These are phyloP conservation scores for Halteria grandinella DNA, from an alignment of 73 alveolate genomes.

Conservation along the genomic window DNA sequence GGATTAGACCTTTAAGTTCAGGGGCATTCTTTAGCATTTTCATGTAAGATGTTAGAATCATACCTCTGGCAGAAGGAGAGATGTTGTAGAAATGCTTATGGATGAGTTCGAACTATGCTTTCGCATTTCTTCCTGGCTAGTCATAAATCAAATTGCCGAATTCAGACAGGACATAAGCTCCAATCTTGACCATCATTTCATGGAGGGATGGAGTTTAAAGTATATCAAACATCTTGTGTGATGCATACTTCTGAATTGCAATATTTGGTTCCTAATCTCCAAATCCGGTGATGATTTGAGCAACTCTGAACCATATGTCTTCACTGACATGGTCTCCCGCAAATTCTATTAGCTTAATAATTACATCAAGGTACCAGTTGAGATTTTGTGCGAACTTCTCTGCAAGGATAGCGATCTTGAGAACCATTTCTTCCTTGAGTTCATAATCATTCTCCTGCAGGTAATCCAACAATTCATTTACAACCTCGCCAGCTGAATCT, in stretches of 20 bases:
- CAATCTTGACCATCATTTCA: slow-evolving; percentile 94
- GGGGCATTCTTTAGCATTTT: slow-evolving; percentile 84
- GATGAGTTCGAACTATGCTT: slow-evolving; percentile 77
- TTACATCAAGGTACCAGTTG: slow-evolving; percentile 97
- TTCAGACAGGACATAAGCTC: slow-evolving; percentile 94
- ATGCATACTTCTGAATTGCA: slow-evolving; percentile 92
- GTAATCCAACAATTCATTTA: slow-evolving; percentile 93
- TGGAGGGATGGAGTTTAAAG: slow-evolving; percentile 86
- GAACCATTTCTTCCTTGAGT: slow-evolving; percentile 96
- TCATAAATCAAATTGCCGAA: slow-evolving; percentile 83
- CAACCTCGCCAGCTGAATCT: slow-evolving; percentile 88
- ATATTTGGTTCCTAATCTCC: slow-evolving; percentile 90
- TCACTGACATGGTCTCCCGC: slow-evolving; percentile 99
- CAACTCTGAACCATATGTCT: slow-evolving; percentile 95
- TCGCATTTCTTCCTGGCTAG: slow-evolving; percentile 64
- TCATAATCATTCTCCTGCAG: slow-evolving; percentile 93
- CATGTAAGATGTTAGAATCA: slow-evolving; percentile 89
- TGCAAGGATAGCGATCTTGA: slow-evolving; percentile 96
- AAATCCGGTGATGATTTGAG: slow-evolving; percentile 95
- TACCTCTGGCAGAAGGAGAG: slow-evolving; percentile 84
- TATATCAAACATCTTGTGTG: slow-evolving; percentile 80
- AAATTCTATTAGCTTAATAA: slow-evolving; percentile 92
- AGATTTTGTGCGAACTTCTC: slow-evolving; percentile 95
- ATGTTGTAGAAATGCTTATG: slow-evolving; percentile 83
- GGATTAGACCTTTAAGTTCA: slow-evolving; percentile 75